phyloP scores from a whole-genome alignment of 805 yeast species.

The Kodamaea sagamina region DNA sequence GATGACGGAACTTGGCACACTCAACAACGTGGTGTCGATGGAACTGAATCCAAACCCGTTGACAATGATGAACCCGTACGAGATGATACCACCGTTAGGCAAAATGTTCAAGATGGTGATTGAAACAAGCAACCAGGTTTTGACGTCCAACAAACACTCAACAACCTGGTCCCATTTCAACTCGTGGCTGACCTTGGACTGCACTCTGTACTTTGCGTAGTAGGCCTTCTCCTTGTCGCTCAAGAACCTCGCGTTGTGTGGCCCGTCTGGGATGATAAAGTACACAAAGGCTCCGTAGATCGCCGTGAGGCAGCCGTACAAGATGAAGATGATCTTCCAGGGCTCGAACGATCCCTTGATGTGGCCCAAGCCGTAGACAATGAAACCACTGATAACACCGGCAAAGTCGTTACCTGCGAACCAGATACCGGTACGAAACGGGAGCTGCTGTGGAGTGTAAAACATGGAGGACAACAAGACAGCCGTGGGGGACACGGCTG shows the following conservation, averaged over 20 bases:
- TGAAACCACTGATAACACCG: constrained; percentile 45
- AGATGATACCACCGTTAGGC: constrained; percentile 42
- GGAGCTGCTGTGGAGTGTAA: constrained; percentile 36
- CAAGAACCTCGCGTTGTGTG: constrained; percentile 34
- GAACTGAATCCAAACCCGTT: constrained; percentile 14
- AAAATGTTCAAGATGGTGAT: constrained; percentile 28
- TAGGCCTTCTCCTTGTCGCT: constrained; percentile 31
- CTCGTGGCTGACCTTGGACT: constrained; percentile 15
- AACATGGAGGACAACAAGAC: constrained; percentile 39
- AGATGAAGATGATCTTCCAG: constrained; percentile 63
- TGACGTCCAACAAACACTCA: constrained; percentile 38
- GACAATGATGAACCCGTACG: constrained; percentile 36
- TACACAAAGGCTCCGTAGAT: constrained; percentile 48
- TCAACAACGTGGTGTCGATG: constrained; percentile 11
- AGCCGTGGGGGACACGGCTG: constrained; percentile 41
- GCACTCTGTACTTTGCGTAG: constrained; percentile 26
- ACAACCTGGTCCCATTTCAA: constrained; percentile 39
- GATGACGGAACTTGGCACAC: constrained; percentile 14
- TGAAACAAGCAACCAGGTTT: constrained; percentile 37
- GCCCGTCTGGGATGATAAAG: constrained; percentile 58
- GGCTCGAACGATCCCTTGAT: constrained; percentile 33
- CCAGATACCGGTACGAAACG: constrained; percentile 38
- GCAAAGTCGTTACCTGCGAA: constrained; percentile 40
- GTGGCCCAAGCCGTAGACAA: constrained; percentile 52
- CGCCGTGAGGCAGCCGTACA: constrained; percentile 61